Base-by-base conservation (phyloP, 2,329 filamentous ascomycete species). In the Cadophora gregata region DNA sequence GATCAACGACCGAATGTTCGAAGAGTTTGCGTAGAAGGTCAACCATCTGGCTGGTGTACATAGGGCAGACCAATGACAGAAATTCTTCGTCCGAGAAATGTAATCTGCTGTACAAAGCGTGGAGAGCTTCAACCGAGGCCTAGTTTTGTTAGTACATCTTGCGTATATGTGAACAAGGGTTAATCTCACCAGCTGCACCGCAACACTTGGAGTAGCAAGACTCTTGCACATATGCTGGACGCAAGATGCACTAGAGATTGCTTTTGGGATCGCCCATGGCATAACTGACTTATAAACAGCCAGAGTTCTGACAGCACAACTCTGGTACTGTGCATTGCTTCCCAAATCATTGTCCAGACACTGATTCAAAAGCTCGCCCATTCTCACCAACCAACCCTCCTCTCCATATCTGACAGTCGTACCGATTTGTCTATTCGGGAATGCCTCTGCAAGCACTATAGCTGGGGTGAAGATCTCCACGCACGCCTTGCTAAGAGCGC, bases 381-480 rank as follows among this genome's bases (percentile, higher is more conserved):
- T 85, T 73, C 95, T 89, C 63, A 85, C 83, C 36, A 98, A 83
- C 96, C 96, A 99, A 21, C 96, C 96, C 71, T 97, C 92, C 48
- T 90, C 83, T 16, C 91, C 93, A 76, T 82, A 91, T 47, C 95
- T 89, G 64, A 97, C 87, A 56, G 85, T 86, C 47, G 85, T 83
- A n/a, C 73, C 74, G 64, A 70, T 78, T 70, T 93, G 89, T 72
- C 93, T 85, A 73, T 90, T 89, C 12, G 92, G 90, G 74, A 93
- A 93, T 27, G 90, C 85, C 70, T 96, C 90, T 69, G 87, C 80
- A 64, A 97, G 87, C 24, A 97, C 89, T 1, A 83, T 81, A 27
- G 87, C 84, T 1, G 96, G 93, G 0, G 94, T 97, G 78, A 97
- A 96, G 69, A 98, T 93, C 78, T 98, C 96, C 69, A 98, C 92